Conservation (phyloP, 805 yeast genomes). For the Pichia nanzhaoensis region DNA sequence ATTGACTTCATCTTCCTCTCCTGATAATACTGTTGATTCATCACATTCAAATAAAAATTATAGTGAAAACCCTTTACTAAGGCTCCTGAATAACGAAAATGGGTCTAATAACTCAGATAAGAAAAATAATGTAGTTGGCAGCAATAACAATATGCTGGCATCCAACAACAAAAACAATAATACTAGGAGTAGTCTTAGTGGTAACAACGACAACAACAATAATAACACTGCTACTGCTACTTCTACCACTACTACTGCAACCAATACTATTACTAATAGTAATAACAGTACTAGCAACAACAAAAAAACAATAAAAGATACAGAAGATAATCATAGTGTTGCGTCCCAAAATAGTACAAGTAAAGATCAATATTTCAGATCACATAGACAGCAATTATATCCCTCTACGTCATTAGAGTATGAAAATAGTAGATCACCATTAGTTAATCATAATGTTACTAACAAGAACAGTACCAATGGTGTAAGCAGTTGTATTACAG, state of each 20-base stretch:
- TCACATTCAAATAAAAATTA: slow-evolving; percentile 15
- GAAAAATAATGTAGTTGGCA: slow-evolving; percentile 6
- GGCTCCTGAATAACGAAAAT: slow-evolving; percentile 35
- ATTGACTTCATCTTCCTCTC: slow-evolving; percentile 51
- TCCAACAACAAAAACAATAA: slow-evolving; percentile 8
- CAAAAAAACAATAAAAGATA: too few species aligned
- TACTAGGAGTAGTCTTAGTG: slow-evolving; percentile 9
- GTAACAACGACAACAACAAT: slow-evolving; percentile 8
- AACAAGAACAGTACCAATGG: slow-evolving; percentile 1
- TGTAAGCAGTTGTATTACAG: slow-evolving; percentile 24
- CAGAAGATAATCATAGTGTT: not conserved
- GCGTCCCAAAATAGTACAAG: not conserved
- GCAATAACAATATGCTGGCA: slow-evolving; percentile 5
- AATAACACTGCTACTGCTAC: not conserved
- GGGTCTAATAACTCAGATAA: slow-evolving; percentile 3
- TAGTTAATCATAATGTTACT: slow-evolving; percentile 1
- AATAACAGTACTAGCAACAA: too few species aligned
- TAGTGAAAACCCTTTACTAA: slow-evolving; percentile 37
- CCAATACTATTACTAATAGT: too few species aligned
- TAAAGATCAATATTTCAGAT: not conserved
- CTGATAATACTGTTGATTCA: slow-evolving; percentile 27
- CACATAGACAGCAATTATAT: slow-evolving; percentile 13
- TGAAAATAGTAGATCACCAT: not conserved
- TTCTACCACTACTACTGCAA: not conserved
- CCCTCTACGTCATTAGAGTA: slow-evolving; percentile 6